Evolutionary conservation across 2,329 filamentous ascomycete genomes (phyloP), one percentile per base, ranked within the genome.

Genomic region (Nemania sp.): DNA sequence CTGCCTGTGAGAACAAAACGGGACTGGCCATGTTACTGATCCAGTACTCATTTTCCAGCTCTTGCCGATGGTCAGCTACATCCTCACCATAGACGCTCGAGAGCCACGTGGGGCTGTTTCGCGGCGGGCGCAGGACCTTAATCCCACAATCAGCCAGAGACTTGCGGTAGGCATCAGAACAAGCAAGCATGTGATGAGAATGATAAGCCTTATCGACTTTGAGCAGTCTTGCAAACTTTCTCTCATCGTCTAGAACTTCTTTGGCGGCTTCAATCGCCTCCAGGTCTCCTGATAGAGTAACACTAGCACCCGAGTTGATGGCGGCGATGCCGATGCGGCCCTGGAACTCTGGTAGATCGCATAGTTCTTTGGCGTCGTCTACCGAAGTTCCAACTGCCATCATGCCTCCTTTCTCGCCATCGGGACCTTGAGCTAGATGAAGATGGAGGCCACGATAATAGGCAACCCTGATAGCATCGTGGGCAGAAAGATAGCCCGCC

Each of bases 371-470:
- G 0, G 71, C 72, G 33, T 77, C 71, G 3, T 73, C 68, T 3
- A 66, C 54, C 0, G 66, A 64, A 1, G 72, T 67, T 0, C 73
- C 75, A 1, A 74, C 75, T 0, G 78, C 77, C 43, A 80, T 61
- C 79, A 82, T 82, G 9, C 28, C 9, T 6, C 19, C 19, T n/a
- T 37, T 20, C 22, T 15, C 5, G 19, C 23, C 12, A 8, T 9
- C 12, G 11, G 22, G 22, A n/a, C 22, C 40, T 5, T 15, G 23
- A 11, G 7, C 15, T 5, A 12, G 5, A 19, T 48, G 17, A 6
- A 7, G 12, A 6, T 52, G 34, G 14, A 20, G 22, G 3, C 49
- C 49, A 6, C 49, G 17, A 17, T 39, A 41, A 56, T 77, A 80
- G 0, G 77, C 75, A 12, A 55, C 37, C 1, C 6, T 2, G 7